Percentiles rank a stretch among this genome's conserved stretches.
Evolutionary conservation across 148 eudicot genomes (phyloP).

Genomic region (Nepenthes gracilis): DNA sequence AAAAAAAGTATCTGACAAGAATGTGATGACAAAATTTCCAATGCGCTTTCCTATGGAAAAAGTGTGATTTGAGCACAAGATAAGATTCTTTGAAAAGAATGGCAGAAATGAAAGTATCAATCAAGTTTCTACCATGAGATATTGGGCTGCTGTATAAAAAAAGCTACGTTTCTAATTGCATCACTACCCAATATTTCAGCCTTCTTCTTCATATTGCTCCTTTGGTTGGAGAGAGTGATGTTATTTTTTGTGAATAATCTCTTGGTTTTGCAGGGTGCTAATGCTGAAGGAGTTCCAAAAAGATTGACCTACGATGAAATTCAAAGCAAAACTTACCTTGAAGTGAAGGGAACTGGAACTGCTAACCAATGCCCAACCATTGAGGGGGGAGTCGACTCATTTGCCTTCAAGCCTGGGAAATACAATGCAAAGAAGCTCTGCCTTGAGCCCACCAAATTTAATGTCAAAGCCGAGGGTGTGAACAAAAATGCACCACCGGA

Average conservation of each 20-base stretch:
- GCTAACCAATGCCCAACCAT: slow-evolving; percentile 98
- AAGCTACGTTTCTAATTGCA: too few relatives aligned
- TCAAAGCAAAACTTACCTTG: slow-evolving; percentile 93
- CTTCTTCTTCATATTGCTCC: background rate
- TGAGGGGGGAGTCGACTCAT: slow-evolving; percentile 50
- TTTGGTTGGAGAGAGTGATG: background rate
- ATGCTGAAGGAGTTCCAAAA: slow-evolving; percentile 74
- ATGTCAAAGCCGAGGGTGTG: slow-evolving; percentile 82
- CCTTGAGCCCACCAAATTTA: slow-evolving; percentile 88
- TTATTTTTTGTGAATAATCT: background rate
- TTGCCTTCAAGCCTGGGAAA: slow-evolving; percentile 85
- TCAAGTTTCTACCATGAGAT: too few relatives aligned
- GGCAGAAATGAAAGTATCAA: too few relatives aligned
- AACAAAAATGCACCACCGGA: slow-evolving; percentile 76
- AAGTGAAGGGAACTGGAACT: slow-evolving; percentile 94
- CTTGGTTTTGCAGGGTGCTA: slow-evolving; percentile 55
- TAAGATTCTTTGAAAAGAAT: too few relatives aligned
- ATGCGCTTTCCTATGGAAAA: too few relatives aligned
- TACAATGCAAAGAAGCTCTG: slow-evolving; percentile 90
- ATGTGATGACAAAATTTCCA: too few relatives aligned
- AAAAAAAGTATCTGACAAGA: too few relatives aligned
- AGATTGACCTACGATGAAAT: slow-evolving; percentile 84
- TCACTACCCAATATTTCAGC: too few relatives aligned
- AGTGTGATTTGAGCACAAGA: too few relatives aligned
- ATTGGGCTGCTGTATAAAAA: too few relatives aligned